Conservation (phyloP, 2,329 filamentous ascomycete genomes). For the Scopulariopsis brevicaulis region DNA sequence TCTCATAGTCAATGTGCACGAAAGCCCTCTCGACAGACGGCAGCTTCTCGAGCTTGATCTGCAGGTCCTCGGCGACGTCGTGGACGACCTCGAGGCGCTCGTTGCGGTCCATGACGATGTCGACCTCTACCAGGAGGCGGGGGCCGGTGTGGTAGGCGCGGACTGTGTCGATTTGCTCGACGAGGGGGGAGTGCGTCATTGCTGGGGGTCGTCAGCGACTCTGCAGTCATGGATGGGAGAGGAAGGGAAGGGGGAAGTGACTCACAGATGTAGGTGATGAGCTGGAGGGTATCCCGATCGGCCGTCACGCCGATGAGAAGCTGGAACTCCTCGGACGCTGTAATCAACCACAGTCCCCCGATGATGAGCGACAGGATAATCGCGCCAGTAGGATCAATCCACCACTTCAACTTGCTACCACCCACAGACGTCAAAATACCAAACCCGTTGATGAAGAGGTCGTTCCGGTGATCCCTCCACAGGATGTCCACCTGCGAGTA, state of each 20-base stretch:
- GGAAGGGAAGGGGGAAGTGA: background rate
- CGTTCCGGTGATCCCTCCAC: conserved; percentile 96
- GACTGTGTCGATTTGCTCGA: conserved; percentile 87
- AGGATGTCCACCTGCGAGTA: conserved; percentile 88
- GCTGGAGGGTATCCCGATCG: conserved; percentile 74
- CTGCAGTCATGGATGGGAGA: background rate
- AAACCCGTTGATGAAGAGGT: conserved; percentile 92
- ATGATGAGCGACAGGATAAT: conserved; percentile 74
- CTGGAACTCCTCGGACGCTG: conserved; percentile 81
- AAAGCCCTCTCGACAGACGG: conserved; percentile 90
- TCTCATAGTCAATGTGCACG: conserved; percentile 96
- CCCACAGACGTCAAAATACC: conserved; percentile 87
- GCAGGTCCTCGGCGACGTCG: conserved; percentile 86
- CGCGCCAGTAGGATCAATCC: conserved; percentile 89
- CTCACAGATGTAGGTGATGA: conserved; percentile 73
- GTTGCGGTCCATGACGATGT: conserved; percentile 81
- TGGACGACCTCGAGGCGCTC: conserved; percentile 69
- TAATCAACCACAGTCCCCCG: conserved; percentile 68
- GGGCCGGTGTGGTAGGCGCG: conserved; percentile 86
- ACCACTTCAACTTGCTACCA: conserved; percentile 81
- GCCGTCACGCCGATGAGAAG: conserved; percentile 84
- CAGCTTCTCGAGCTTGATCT: conserved; percentile 85
- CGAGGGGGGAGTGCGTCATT: conserved; percentile 76
- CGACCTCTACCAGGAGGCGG: conserved; percentile 86
- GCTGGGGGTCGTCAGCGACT: conserved; percentile 26